Evolutionary conservation across 768 basidiomycete species (phyloP).

Genomic region (Kwoniella mangroviensis): DNA sequence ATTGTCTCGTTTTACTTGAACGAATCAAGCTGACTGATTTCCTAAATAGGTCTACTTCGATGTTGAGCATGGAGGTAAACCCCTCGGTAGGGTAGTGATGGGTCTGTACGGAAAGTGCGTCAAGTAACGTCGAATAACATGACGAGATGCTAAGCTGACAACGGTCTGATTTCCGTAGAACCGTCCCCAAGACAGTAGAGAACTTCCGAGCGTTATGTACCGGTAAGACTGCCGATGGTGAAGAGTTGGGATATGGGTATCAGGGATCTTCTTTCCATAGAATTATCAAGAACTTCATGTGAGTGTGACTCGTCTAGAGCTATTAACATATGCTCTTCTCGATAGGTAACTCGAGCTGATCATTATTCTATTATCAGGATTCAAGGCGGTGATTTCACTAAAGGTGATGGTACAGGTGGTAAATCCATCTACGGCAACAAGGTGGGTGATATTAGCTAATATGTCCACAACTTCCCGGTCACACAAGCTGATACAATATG

Average conservation of each 20-base stretch:
- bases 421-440: conserved; percentile 40
- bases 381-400: conserved; percentile 94
- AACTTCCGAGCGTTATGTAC: conserved; percentile 95
- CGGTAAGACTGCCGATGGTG: conserved; percentile 77
- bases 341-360: too few relatives aligned
- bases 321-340: too few relatives aligned
- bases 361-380: conserved; percentile 53
- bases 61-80: conserved; percentile 86
- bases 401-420: conserved; percentile 59
- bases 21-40: conserved; percentile 1
- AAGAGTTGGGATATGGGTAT: conserved; percentile 82
- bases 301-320: not conserved
- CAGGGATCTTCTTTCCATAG: conserved; percentile 97
- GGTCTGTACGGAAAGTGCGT: conserved; percentile 86
- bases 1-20: too few relatives aligned
- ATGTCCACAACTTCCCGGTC: not conserved
- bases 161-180: conserved; percentile 60
- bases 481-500: not conserved
- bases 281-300: conserved; percentile 91
- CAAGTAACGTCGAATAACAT: not conserved
- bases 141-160: not conserved
- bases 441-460: conserved; percentile 56
- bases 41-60: conserved; percentile 79
- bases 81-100: conserved; percentile 81
- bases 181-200: conserved; percentile 91